Evolutionary conservation across 345 rosid genomes (phyloP).

Genomic region (Euphorbia tirucalli): DNA sequence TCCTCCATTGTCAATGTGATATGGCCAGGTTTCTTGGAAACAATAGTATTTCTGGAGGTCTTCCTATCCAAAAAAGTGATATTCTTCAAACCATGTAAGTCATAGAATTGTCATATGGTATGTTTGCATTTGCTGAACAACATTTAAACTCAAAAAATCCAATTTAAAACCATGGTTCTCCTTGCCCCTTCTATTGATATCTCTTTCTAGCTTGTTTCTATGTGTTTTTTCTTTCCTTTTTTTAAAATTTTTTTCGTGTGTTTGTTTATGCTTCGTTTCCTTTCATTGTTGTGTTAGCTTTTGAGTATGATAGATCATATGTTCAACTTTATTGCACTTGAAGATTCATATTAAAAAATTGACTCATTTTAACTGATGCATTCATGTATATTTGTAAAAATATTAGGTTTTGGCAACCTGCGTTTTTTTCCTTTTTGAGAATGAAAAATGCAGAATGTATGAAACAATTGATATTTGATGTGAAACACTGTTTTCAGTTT

Average conservation of each 20-base stretch:
- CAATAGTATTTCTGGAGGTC: slow-evolving; percentile 32
- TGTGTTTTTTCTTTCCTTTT: not conserved
- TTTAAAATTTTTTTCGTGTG: not conserved
- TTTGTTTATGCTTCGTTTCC: not conserved
- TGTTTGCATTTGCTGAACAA: not conserved
- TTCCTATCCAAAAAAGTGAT: slow-evolving; percentile 27
- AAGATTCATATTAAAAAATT: not conserved
- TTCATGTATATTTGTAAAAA: not conserved
- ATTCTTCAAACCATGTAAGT: slow-evolving; percentile 35
- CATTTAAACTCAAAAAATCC: not conserved
- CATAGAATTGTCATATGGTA: not conserved
- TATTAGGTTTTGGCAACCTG: not conserved
- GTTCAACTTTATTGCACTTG: not conserved
- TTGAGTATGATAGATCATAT: not conserved
- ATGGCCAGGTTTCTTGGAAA: slow-evolving; percentile 41
- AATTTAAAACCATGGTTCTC: not conserved
- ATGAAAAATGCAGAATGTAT: not conserved
- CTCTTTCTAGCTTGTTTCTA: not conserved
- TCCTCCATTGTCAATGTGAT: not conserved
- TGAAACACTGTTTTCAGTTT: not conserved
- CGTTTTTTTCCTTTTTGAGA: not conserved
- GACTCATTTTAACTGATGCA: not conserved
- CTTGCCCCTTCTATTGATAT: not conserved
- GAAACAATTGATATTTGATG: too few species aligned
- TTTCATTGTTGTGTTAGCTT: not conserved